A percentile compares a stretch with the other conserved stretches of the same genome.
These are phyloP conservation scores for Alternaria gansuensis DNA, from an alignment of 2,329 filamentous ascomycete species.

Conservation along the genomic window DNA sequence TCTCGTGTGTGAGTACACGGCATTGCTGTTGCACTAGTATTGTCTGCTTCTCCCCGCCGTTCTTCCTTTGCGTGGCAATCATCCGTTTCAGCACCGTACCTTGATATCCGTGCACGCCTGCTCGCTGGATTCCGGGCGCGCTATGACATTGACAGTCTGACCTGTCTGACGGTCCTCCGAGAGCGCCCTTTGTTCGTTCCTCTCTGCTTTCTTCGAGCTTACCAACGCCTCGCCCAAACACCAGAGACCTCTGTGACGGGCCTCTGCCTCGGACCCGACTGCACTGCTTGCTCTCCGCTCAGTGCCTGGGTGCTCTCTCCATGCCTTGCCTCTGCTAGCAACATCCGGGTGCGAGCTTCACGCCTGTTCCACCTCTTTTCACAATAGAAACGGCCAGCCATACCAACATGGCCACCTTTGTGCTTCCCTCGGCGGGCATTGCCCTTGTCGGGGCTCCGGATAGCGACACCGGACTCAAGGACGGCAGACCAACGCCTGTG, in stretches of 20 bases:
- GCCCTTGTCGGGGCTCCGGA: constrained; percentile 54
- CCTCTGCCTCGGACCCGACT: constrained; percentile 32
- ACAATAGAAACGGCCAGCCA: constrained; percentile 20
- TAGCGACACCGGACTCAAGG: constrained; percentile 45
- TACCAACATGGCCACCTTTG: constrained; percentile 42
- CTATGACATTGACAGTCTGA: constrained; percentile 54
- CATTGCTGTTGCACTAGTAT: constrained; percentile 17
- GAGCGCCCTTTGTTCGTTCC: constrained; percentile 47
- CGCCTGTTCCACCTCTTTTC: constrained; percentile 39
- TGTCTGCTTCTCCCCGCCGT: constrained; percentile 33
- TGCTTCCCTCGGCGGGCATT: constrained; percentile 44
- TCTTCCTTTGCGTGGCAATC: constrained; percentile 50
- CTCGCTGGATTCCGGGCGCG: constrained; percentile 51
- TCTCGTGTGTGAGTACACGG: constrained; percentile 16
- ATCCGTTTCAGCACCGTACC: constrained; percentile 54
- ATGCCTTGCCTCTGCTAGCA: constrained; percentile 52
- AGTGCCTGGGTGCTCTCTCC: constrained; percentile 53
- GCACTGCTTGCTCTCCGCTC: constrained; percentile 40
- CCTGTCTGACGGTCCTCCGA: constrained; percentile 51
- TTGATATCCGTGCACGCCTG: constrained; percentile 50
- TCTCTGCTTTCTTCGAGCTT: constrained; percentile 40
- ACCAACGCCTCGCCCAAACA: constrained; percentile 37
- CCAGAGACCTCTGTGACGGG: constrained; percentile 40
- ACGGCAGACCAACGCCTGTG: constrained; percentile 42
- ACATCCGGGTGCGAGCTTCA: constrained; percentile 48